Percentiles rank a stretch among this genome's conserved stretches.
Evolutionary conservation across 177 flowering plant species (phyloP).

Genomic region (Vitis hybrid): DNA sequence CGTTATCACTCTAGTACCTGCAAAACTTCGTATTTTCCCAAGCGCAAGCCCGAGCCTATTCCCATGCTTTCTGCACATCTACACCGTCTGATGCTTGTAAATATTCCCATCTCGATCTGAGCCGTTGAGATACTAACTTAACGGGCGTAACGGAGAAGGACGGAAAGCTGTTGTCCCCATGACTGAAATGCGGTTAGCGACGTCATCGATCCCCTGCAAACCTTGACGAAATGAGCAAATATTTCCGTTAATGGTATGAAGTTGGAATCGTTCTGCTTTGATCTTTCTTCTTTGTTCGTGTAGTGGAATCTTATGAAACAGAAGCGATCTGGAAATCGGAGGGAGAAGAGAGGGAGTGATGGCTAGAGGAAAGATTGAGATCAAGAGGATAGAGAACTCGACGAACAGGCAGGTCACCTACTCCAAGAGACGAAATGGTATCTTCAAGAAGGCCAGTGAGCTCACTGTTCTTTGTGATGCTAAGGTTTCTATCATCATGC

Average conservation of each 20-base stretch:
- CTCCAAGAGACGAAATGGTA: slow-evolving; percentile 55
- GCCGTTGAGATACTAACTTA: not conserved
- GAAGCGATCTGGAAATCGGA: slow-evolving; percentile 11
- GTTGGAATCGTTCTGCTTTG: too few species aligned
- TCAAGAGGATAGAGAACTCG: slow-evolving; percentile 66
- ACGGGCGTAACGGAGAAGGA: not conserved
- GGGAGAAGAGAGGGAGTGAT: slow-evolving; percentile 24
- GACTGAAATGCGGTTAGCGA: not conserved
- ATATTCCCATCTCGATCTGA: not conserved
- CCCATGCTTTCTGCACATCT: not conserved
- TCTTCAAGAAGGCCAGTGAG: slow-evolving; percentile 64
- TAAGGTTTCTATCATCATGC: slow-evolving; percentile 55
- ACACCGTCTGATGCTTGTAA: not conserved
- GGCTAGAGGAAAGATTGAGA: slow-evolving; percentile 81
- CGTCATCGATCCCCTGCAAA: slow-evolving; percentile 7
- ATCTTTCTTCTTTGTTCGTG: too few species aligned
- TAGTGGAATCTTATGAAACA: not conserved
- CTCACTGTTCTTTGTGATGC: slow-evolving; percentile 72
- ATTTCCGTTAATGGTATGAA: slow-evolving; percentile 22
- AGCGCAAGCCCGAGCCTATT: too few species aligned
- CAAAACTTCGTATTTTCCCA: too few species aligned
- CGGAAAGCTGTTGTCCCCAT: slow-evolving; percentile 7
- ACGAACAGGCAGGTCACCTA: slow-evolving; percentile 74
- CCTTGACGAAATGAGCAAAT: slow-evolving; percentile 26
- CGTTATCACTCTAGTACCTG: not conserved